Evolutionary conservation across 2,329 filamentous ascomycete species (phyloP).

Genomic region (Neofusicoccum ribis): DNA sequence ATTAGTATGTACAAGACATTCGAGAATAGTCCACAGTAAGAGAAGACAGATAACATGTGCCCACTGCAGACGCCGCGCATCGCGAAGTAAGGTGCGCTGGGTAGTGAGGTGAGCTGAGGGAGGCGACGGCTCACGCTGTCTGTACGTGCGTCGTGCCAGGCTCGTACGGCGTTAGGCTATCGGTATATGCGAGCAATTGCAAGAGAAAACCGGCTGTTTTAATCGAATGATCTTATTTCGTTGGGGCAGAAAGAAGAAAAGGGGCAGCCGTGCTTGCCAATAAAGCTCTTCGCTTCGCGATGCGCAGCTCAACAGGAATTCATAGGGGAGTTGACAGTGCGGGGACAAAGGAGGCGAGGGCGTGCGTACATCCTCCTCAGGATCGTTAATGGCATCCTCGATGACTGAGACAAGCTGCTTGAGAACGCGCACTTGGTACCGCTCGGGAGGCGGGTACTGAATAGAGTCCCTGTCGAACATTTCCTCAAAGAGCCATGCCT

Average conservation of each 20-base stretch:
- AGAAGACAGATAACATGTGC: not conserved
- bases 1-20: conserved; percentile 21
- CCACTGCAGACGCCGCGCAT: not conserved
- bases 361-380: conserved; percentile 79
- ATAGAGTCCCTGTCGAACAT: conserved; percentile 64
- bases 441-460: conserved; percentile 61
- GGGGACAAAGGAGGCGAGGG: conserved; percentile 24
- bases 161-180: not conserved
- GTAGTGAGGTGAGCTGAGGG: not conserved
- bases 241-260: not conserved
- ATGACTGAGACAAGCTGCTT: conserved; percentile 71
- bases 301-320: not conserved
- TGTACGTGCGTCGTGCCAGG: not conserved
- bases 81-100: not conserved
- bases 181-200: not conserved
- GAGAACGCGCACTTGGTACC: conserved; percentile 71
- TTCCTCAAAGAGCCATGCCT: conserved; percentile 64
- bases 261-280: not conserved
- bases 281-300: conserved; percentile 1
- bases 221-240: not conserved
- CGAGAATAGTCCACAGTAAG: not conserved
- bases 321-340: not conserved
- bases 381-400: conserved; percentile 74
- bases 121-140: not conserved
- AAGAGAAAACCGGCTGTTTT: not conserved